Evolutionary conservation across 2,329 filamentous ascomycete species (phyloP).

Genomic region (Pleurostoma richardsiae): DNA sequence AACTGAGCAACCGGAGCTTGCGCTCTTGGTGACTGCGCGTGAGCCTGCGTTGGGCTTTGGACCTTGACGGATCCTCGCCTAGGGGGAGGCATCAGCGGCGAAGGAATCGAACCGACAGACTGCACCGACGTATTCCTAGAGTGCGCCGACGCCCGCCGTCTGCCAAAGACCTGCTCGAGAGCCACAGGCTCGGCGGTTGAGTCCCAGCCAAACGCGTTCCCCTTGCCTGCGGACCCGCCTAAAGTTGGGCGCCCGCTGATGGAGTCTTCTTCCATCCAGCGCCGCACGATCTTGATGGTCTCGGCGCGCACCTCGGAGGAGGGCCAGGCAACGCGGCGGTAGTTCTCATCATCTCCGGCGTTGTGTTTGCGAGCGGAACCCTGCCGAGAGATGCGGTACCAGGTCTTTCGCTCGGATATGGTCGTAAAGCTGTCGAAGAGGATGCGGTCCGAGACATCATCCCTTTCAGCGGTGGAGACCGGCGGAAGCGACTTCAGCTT

Average conservation of each 20-base stretch:
- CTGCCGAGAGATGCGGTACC: conserved; percentile 59
- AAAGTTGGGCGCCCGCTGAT: conserved; percentile 45
- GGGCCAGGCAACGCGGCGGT: conserved; percentile 53
- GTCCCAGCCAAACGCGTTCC: conserved; percentile 57
- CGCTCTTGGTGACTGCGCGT: background rate
- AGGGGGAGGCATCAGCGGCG: background rate
- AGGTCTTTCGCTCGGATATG: conserved; percentile 55
- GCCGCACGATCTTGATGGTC: conserved; percentile 52
- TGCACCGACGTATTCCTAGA: conserved; percentile 4
- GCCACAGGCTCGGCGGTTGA: conserved; percentile 44
- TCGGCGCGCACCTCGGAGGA: conserved; percentile 48
- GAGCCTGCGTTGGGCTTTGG: no score
- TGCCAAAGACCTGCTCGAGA: conserved; percentile 38
- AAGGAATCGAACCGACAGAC: background rate
- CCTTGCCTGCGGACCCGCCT: conserved; percentile 35
- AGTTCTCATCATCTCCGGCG: conserved; percentile 53
- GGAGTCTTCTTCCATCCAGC: conserved; percentile 64
- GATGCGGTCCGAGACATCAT: conserved; percentile 38
- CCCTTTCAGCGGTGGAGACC: conserved; percentile 6
- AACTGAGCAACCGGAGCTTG: conserved; percentile 11
- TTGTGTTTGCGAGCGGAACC: conserved; percentile 55
- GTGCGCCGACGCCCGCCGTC: conserved; percentile 21
- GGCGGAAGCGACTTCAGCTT: conserved; percentile 16
- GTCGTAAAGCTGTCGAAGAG: conserved; percentile 48
- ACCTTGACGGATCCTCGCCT: no score